Conservation (phyloP, 1,139 yeast genomes). For the Hyphopichia burtonii region DNA sequence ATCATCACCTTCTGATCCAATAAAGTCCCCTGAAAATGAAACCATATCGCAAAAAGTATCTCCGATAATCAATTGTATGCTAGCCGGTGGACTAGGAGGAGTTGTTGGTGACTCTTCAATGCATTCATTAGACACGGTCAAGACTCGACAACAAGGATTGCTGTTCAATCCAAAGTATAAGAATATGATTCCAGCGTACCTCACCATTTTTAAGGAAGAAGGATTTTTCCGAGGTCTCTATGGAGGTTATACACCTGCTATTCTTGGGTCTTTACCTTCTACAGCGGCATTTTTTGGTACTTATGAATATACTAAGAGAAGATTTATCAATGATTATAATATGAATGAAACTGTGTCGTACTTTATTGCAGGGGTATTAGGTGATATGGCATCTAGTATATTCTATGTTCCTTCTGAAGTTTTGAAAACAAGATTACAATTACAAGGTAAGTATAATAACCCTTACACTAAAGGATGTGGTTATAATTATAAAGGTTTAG, state of each 20-base stretch:
- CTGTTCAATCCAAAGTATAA: slow-evolving; percentile 65
- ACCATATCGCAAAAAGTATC: slow-evolving; percentile 13
- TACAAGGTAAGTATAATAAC: slow-evolving; percentile 86
- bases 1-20: not conserved
- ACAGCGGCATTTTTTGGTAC: slow-evolving; percentile 91
- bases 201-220: slow-evolving; percentile 73
- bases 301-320: slow-evolving; percentile 78
- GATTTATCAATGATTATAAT: slow-evolving; percentile 60
- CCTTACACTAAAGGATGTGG: slow-evolving; percentile 73
- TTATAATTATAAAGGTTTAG: slow-evolving; percentile 74
- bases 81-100: slow-evolving; percentile 96
- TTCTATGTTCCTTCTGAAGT: slow-evolving; percentile 97
- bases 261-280: slow-evolving; percentile 88
- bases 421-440: slow-evolving; percentile 85
- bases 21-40: slow-evolving; percentile 2
- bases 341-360: slow-evolving; percentile 79
- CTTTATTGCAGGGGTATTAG: slow-evolving; percentile 82
- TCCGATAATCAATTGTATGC: slow-evolving; percentile 62
- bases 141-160: slow-evolving; percentile 95
- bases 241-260: slow-evolving; percentile 90
- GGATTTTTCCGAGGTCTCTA: slow-evolving; percentile 84
- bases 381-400: slow-evolving; percentile 88
- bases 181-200: slow-evolving; percentile 66
- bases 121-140: slow-evolving; percentile 96
- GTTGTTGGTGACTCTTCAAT: slow-evolving; percentile 87